Conservation (phyloP, 495 filamentous ascomycete genomes). For the Aspergillus asperescens region DNA sequence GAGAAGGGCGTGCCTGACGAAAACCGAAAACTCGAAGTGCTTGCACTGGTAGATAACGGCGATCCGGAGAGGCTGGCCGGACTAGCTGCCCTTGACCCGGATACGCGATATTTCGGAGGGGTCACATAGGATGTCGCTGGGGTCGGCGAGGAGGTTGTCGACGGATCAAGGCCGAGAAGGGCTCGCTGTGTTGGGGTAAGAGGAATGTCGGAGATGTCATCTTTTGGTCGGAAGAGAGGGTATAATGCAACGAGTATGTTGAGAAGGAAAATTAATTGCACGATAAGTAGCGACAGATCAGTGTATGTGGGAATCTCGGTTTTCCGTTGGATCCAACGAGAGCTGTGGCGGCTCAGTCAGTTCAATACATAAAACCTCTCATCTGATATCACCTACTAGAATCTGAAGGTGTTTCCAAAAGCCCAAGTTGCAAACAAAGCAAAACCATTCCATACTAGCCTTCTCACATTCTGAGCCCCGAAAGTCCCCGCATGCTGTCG, state of each 20-base stretch:
- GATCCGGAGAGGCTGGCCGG: slow-evolving; percentile 51
- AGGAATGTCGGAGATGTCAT: slow-evolving; percentile 82
- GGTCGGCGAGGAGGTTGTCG: slow-evolving; percentile 54
- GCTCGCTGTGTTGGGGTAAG: slow-evolving; percentile 84
- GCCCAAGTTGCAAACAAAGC: slow-evolving; percentile 48
- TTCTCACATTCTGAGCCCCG: slow-evolving; percentile 60
- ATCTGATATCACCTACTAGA: slow-evolving; percentile 29
- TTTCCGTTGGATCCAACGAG: slow-evolving; percentile 20
- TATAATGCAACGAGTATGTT: slow-evolving; percentile 62
- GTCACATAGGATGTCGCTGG: slow-evolving; percentile 67
- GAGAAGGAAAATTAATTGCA: slow-evolving; percentile 56
- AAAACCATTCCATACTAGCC: slow-evolving; percentile 57
- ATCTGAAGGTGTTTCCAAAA: slow-evolving; percentile 32
- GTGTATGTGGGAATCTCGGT: slow-evolving; percentile 29
- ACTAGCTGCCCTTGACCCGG: slow-evolving; percentile 54
- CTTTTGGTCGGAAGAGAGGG: slow-evolving; percentile 63
- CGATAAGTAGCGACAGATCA: slow-evolving; percentile 34
- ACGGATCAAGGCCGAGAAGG: slow-evolving; percentile 76
- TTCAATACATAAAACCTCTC: neutral
- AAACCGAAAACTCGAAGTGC: slow-evolving; percentile 37
- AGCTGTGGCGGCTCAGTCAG: slow-evolving; percentile 16
- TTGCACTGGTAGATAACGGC: slow-evolving; percentile 42
- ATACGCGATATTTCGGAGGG: slow-evolving; percentile 80
- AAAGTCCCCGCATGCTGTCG: slow-evolving; percentile 71
- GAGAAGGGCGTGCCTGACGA: slow-evolving; percentile 44